These are phyloP conservation scores for Euphrasia confusa DNA, from an alignment of 257 asterid species.

Conservation along the genomic window DNA sequence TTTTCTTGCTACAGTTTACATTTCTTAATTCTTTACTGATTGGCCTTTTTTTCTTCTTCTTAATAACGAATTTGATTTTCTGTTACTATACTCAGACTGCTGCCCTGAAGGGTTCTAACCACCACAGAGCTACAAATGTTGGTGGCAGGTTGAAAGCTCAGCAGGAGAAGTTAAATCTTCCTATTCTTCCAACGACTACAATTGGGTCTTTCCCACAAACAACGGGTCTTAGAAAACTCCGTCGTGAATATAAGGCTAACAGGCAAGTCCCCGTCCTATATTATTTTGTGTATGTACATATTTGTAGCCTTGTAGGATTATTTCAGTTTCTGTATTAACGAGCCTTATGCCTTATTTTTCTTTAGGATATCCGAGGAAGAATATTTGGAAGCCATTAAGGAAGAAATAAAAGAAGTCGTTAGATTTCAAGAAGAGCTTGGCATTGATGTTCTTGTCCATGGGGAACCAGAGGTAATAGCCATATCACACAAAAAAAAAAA, in stretches of 20 bases:
- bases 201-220: conserved; percentile 98
- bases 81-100: conserved; percentile 43
- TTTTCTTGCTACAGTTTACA: conserved; percentile 1
- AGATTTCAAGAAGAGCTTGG: conserved; percentile 84
- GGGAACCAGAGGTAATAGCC: conserved; percentile 73
- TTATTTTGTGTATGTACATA: background rate
- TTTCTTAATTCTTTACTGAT: background rate
- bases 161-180: conserved; percentile 74
- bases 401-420: conserved; percentile 61
- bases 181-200: conserved; percentile 85
- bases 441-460: conserved; percentile 86
- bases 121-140: conserved; percentile 69
- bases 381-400: conserved; percentile 55
- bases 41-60: background rate
- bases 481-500: background rate
- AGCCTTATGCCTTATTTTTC: conserved; percentile 15
- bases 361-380: conserved; percentile 70
- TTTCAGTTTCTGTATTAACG: conserved; percentile 1
- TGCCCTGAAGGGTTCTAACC: conserved; percentile 65
- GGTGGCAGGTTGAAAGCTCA: conserved; percentile 68
- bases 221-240: conserved; percentile 67
- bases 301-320: background rate
- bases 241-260: conserved; percentile 91
- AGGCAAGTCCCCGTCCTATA: conserved; percentile 35
- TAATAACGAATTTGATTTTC: background rate